These are phyloP conservation scores for Dipteronia dyeriana DNA, from an alignment of 345 rosid genomes.

Conservation along the genomic window DNA sequence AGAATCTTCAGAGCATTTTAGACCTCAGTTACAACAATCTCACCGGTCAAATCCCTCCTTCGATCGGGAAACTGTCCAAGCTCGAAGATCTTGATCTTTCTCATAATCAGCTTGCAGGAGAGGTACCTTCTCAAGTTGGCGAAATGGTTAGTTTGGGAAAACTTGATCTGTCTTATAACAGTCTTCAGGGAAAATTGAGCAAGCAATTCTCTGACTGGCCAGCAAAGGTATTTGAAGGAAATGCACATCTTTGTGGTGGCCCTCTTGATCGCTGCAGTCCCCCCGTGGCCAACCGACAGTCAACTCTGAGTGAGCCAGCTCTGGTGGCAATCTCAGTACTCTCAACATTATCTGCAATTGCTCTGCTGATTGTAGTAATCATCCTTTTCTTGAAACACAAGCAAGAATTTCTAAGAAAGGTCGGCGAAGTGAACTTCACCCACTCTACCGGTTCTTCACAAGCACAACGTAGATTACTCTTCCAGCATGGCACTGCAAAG, in stretches of 20 bases:
- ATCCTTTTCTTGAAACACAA: conserved; percentile 51
- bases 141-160: conserved; percentile 80
- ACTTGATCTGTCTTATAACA: conserved; percentile 77
- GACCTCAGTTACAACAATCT: conserved; percentile 82
- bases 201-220: conserved; percentile 81
- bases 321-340: conserved; percentile 65
- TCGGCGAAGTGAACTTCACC: conserved; percentile 42
- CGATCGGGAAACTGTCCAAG: conserved; percentile 62
- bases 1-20: conserved; percentile 74
- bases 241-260: conserved; percentile 70
- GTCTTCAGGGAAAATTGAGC: conserved; percentile 66
- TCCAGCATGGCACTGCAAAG: conserved; percentile 55
- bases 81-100: conserved; percentile 87
- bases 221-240: conserved; percentile 67
- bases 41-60: conserved; percentile 64
- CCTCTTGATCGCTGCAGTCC: conserved; percentile 57
- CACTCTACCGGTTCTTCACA: conserved; percentile 73
- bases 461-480: conserved; percentile 62
- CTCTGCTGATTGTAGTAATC: conserved; percentile 56
- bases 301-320: conserved; percentile 47
- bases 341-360: conserved; percentile 61
- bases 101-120: conserved; percentile 68
- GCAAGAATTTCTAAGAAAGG: conserved; percentile 42
- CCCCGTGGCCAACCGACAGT: conserved; percentile 25
- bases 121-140: conserved; percentile 61